Evolutionary conservation across 768 basidiomycete species (phyloP).

Genomic region (Epithele typhae): DNA sequence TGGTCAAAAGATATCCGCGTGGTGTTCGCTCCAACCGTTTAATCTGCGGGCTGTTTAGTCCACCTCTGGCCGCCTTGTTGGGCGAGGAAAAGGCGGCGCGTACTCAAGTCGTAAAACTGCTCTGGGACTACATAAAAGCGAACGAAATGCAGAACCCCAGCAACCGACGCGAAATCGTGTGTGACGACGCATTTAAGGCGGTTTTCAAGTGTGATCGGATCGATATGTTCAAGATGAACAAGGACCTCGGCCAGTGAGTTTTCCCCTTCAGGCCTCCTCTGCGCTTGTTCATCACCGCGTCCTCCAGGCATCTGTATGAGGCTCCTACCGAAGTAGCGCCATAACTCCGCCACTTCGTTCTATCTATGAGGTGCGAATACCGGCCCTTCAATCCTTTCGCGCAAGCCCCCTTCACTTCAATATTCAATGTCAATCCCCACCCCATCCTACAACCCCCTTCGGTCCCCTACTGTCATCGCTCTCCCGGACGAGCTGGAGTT

Average conservation of each 20-base stretch:
- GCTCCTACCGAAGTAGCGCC: not conserved
- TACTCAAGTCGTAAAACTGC: slow-evolving; percentile 84
- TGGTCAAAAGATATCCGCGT: too few relatives aligned
- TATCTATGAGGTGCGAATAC: too few relatives aligned
- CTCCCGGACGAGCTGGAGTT: too few relatives aligned
- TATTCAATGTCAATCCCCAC: too few relatives aligned
- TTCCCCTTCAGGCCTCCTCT: not conserved
- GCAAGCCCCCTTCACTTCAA: too few relatives aligned
- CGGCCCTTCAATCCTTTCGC: too few relatives aligned
- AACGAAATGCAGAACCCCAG: slow-evolving; percentile 80
- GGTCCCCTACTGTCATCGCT: too few relatives aligned
- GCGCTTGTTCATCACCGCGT: not conserved
- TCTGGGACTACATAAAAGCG: slow-evolving; percentile 87
- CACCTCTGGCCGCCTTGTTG: slow-evolving; percentile 68
- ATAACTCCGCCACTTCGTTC: too few relatives aligned
- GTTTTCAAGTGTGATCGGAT: slow-evolving; percentile 81
- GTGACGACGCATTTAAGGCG: slow-evolving; percentile 66
- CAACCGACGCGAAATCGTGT: slow-evolving; percentile 82
- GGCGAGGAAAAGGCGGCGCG: slow-evolving; percentile 68
- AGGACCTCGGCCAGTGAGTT: slow-evolving; percentile 72
- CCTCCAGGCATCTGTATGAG: slow-evolving; percentile 18
- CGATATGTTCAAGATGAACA: slow-evolving; percentile 96
- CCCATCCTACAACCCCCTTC: too few relatives aligned
- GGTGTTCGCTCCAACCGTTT: too few relatives aligned
- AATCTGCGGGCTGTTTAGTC: too few relatives aligned